Evolutionary conservation across 768 basidiomycete genomes (phyloP).

Genomic region (Suillus paluster): DNA sequence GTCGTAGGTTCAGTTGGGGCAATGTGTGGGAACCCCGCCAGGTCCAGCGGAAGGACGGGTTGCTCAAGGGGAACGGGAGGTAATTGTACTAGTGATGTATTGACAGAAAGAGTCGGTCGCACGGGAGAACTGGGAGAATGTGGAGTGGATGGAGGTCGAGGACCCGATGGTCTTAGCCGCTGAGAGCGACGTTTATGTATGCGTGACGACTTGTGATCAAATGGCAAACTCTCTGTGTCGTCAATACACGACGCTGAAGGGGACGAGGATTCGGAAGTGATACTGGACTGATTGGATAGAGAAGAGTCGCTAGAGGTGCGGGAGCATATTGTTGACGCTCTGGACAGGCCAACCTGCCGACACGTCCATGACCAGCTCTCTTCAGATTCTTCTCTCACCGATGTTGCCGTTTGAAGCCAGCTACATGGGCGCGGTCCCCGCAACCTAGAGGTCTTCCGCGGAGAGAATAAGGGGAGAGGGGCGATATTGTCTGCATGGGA

Average conservation of each 20-base stretch:
- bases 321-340: slow-evolving; percentile 22
- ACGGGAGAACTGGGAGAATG: slow-evolving; percentile 8
- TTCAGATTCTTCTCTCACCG: slow-evolving; percentile 1
- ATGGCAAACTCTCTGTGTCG: slow-evolving; percentile 1
- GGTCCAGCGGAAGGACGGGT: slow-evolving; percentile 10
- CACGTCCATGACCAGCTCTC: slow-evolving; percentile 21
- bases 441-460: slow-evolving; percentile 20
- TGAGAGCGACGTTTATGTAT: slow-evolving; percentile 9
- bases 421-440: slow-evolving; percentile 35
- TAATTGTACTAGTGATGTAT: slow-evolving; percentile 19
- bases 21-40: slow-evolving; percentile 8
- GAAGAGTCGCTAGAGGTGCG: slow-evolving; percentile 18
- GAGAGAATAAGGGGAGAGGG: slow-evolving; percentile 11
- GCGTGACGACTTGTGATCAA: slow-evolving; percentile 10
- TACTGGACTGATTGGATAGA: slow-evolving; percentile 13
- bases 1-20: slow-evolving; percentile 4
- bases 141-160: slow-evolving; percentile 24
- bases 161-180: slow-evolving; percentile 30
- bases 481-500: slow-evolving; percentile 18
- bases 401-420: slow-evolving; percentile 12
- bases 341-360: slow-evolving; percentile 14
- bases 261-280: slow-evolving; percentile 16
- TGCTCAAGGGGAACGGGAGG: not conserved
- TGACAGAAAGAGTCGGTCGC: slow-evolving; percentile 22
- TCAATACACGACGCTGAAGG: slow-evolving; percentile 12